Evolutionary conservation across 2,329 filamentous ascomycete species (phyloP), one percentile per base, ranked within the genome.

Genomic region (Ceratocystis ficicola): DNA sequence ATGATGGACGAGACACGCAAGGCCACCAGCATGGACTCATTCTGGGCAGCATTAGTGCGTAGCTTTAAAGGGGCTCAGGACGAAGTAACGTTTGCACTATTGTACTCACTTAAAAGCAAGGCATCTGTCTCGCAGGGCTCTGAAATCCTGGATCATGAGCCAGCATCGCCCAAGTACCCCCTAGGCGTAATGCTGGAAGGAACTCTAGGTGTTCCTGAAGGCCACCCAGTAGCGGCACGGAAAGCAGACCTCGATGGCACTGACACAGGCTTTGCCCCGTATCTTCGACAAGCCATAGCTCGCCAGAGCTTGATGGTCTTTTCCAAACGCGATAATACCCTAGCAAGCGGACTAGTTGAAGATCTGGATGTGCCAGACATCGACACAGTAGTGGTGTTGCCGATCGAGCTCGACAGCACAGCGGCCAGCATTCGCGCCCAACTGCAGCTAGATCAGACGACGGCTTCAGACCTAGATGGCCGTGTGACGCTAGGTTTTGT

Each of bases 21-120:
- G 17, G 88, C 89, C n/a, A 81, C 86, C 61, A 86, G 88, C 68
- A 81, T 92, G 1, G 85, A 84, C 71, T 79, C 78, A 10, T 93
- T 93, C 72, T 94, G 89, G 89, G 77, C 78, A 1, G 81, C 87
- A 70, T 85, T 91, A 1, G 79, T 86, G 50, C 78, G 81, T 64
- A 87, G 87, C 1, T 78, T 93, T 44, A 84, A 88, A 68, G 86
- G 84, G 71, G 92, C 92, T 72, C 85, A 89, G 70, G 80, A 81
- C 67, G 89, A 94, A 73, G 83, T 88, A 3, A 89, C 89, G 0
- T 90, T 93, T 71, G 85, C 85, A 22, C 77, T 93, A 68, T 80
- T 93, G 0, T 94, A 94, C 73, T 90, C 88, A 0, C 84, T 90
- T 2, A 80, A 77, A 63, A 67, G 71, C 30, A 87, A 90, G 69